Evolutionary conservation across 2,329 filamentous ascomycete species (phyloP).

Genomic region (Pyrenophora teres): DNA sequence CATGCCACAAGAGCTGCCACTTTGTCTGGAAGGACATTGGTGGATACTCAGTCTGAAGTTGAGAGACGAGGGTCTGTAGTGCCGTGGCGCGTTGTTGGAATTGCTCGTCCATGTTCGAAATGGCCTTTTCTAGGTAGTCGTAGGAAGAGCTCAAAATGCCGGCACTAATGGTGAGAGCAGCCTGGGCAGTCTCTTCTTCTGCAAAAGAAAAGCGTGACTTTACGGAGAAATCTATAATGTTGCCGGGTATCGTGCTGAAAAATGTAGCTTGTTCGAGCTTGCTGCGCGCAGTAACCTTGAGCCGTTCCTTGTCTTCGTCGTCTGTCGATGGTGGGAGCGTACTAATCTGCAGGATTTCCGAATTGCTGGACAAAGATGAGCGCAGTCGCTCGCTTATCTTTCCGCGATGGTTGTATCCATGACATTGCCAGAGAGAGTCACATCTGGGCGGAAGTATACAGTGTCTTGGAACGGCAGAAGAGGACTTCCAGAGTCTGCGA

Average conservation of each 20-base stretch:
- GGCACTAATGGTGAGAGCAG: conserved; percentile 76
- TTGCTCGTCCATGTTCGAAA: conserved; percentile 80
- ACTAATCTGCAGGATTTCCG: conserved; percentile 61
- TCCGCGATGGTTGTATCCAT: conserved; percentile 52
- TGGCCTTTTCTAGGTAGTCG: conserved; percentile 71
- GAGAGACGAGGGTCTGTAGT: conserved; percentile 72
- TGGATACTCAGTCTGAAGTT: conserved; percentile 68
- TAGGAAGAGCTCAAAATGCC: conserved; percentile 82
- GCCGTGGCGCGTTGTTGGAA: conserved; percentile 74
- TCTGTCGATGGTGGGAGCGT: conserved; percentile 64
- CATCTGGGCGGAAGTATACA: conserved; percentile 70
- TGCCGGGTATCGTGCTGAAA: conserved; percentile 80
- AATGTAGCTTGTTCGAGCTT: conserved; percentile 96
- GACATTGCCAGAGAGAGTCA: conserved; percentile 56
- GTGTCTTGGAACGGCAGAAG: conserved; percentile 78
- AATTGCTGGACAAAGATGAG: conserved; percentile 62
- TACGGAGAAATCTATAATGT: conserved; percentile 82
- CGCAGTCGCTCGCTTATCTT: conserved; percentile 48
- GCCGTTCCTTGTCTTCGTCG: conserved; percentile 48
- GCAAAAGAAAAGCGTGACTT: conserved; percentile 70
- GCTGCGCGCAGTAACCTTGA: conserved; percentile 75
- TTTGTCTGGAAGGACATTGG: conserved; percentile 69
- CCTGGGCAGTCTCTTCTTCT: conserved; percentile 71
- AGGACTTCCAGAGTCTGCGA: conserved; percentile 47
- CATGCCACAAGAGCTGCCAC: conserved; percentile 85